phyloP scores from a whole-genome alignment of 2,329 filamentous ascomycete species.

The Biscogniauxia sp. region DNA sequence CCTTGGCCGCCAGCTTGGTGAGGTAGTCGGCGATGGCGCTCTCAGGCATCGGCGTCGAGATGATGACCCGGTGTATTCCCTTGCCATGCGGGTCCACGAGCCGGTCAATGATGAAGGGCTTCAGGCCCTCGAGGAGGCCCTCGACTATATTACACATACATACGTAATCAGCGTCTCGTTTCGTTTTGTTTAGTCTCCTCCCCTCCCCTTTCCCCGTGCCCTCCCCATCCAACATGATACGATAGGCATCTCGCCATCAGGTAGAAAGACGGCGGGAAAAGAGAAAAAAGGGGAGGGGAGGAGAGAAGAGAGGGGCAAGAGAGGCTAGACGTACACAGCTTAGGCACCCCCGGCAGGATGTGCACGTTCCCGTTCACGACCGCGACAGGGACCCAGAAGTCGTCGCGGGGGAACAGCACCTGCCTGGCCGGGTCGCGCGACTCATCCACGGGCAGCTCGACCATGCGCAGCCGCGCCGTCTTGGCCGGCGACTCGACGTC shows the following conservation, averaged over 20 bases:
- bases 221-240: too few species aligned
- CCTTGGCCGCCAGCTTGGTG: slow-evolving; percentile 71
- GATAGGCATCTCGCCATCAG: too few species aligned
- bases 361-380: slow-evolving; percentile 92
- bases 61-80: slow-evolving; percentile 72
- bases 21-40: slow-evolving; percentile 81
- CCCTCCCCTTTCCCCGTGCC: background rate
- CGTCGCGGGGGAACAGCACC: slow-evolving; percentile 73
- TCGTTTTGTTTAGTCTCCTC: too few species aligned
- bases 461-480: slow-evolving; percentile 86
- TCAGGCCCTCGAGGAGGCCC: slow-evolving; percentile 72
- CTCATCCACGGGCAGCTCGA: slow-evolving; percentile 76
- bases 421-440: slow-evolving; percentile 65
- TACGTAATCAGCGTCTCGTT: background rate
- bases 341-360: slow-evolving; percentile 86
- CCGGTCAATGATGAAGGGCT: slow-evolving; percentile 66
- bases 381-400: slow-evolving; percentile 86
- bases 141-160: slow-evolving; percentile 52
- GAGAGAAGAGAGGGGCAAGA: too few species aligned
- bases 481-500: slow-evolving; percentile 74
- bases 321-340: slow-evolving; percentile 57
- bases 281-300: too few species aligned
- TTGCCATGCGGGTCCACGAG: slow-evolving; percentile 78
- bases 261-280: too few species aligned
- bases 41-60: slow-evolving; percentile 85